Conservation (phyloP, 2,329 filamentous ascomycete species). For the Talaromyces sp. region DNA sequence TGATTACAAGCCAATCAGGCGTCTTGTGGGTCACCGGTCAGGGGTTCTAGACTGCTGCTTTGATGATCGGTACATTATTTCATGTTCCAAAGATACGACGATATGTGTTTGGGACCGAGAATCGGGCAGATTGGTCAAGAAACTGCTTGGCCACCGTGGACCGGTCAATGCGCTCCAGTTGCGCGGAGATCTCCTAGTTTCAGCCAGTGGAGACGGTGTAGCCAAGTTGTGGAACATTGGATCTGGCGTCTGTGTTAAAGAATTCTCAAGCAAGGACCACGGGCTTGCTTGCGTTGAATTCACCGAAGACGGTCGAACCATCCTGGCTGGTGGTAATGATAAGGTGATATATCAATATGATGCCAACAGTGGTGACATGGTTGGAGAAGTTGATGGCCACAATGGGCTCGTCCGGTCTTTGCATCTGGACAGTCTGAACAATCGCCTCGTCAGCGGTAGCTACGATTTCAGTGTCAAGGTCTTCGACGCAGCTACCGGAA, state of each 20-base stretch:
- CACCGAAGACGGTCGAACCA: constrained; percentile 87
- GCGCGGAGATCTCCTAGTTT: constrained; percentile 86
- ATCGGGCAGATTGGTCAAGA: constrained; percentile 70
- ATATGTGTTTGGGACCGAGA: constrained; percentile 92
- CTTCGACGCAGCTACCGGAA: constrained; percentile 78
- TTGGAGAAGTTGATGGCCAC: constrained; percentile 78
- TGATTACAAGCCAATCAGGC: constrained; percentile 73
- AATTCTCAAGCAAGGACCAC: constrained; percentile 85
- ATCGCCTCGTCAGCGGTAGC: constrained; percentile 81
- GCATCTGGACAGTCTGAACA: constrained; percentile 83
- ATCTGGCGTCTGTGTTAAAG: constrained; percentile 80
- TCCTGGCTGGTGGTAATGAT: constrained; percentile 92
- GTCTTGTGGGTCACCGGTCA: constrained; percentile 73
- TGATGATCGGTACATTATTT: constrained; percentile 87
- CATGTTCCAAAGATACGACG: constrained; percentile 90
- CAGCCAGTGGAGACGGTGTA: constrained; percentile 86
- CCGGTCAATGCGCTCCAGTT: constrained; percentile 97
- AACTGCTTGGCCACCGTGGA: constrained; percentile 78
- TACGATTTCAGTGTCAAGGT: constrained; percentile 97
- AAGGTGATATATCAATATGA: constrained; percentile 95
- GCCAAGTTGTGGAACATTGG: constrained; percentile 96
- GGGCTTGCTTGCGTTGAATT: constrained; percentile 95
- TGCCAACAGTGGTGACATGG: constrained; percentile 79
- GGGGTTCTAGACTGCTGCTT: constrained; percentile 93
- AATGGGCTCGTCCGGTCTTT: constrained; percentile 81